Conservation (phyloP, 2,329 filamentous ascomycete genomes). For the Emmonsia crescens region DNA sequence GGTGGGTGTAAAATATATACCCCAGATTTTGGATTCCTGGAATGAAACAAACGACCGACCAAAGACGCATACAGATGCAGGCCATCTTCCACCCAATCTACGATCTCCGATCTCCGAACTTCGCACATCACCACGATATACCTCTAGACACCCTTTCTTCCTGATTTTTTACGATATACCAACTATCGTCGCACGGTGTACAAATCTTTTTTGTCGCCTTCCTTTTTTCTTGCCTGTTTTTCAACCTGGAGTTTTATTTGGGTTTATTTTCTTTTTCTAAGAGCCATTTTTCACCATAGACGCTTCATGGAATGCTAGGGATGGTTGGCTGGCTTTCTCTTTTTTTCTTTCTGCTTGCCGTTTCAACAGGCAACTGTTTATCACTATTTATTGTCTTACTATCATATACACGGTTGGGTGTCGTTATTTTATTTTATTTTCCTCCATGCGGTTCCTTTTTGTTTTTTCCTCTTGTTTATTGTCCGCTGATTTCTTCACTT, state of each 20-base stretch:
- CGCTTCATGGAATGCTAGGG: background rate
- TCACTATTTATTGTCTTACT: background rate
- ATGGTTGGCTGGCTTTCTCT: background rate
- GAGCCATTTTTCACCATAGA: background rate
- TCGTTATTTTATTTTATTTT: background rate
- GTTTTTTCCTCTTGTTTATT: background rate
- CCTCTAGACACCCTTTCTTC: background rate
- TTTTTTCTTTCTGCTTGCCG: background rate
- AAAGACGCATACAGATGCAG: background rate
- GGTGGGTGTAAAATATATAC: background rate
- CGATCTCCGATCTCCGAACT: background rate
- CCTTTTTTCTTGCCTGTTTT: background rate
- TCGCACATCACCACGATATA: background rate
- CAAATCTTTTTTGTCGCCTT: background rate
- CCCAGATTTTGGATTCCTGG: background rate
- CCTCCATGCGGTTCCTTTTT: background rate
- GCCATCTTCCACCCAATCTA: background rate
- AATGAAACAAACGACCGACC: background rate
- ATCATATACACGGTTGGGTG: background rate
- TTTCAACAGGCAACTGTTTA: constrained; percentile 2
- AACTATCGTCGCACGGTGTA: background rate
- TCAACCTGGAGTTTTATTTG: background rate
- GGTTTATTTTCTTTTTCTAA: background rate
- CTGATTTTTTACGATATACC: background rate
- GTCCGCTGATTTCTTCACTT: background rate